Base-by-base conservation (phyloP, 2,329 filamentous ascomycete species). In the Cordyceps fumosorosea region DNA sequence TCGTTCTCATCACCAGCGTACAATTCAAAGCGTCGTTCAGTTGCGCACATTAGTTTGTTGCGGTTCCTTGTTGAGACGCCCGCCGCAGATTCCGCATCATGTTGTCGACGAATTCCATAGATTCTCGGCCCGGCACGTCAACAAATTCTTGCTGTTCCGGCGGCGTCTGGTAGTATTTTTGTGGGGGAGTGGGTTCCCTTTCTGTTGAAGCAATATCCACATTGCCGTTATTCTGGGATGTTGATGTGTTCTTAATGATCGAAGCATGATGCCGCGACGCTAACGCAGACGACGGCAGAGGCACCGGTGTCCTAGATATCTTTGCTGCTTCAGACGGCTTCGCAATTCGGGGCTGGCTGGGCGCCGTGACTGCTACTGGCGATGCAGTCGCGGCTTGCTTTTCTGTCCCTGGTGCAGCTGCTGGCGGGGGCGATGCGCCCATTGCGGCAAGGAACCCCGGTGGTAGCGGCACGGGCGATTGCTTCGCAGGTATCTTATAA, bases 51-150 rank as follows among this genome's bases (percentile, higher is more conserved):
- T 22, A 22, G 12, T 56, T 14, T 20, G 45, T 29, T 16, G 26
- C 2, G 12, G 16, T 54, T 2, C 42, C 40, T 16, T 62, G 61
- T 40, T 58, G 54, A 12, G 42, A 52, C 14, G 45, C 77, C 56
- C 77, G 74, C 48, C 77, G 76, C 16, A 84, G 71, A 65, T 83
- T 82, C 50, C 70, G 68, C 75, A 84, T 78, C 75, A 84, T 80
- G 64, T 77, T 77, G 68, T 83, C 80, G 51, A 84, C 76, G 47
- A 84, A 74, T 29, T 78, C 72, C 72, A 77, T 76, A n/a, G 77
- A 78, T 66, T 78, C 78, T 55, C 71, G 67, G 12, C 74, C 75
- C 10, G 78, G 75, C 24, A 78, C 75, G 60, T 79, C 77, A 2
- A 76, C 70, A 56, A 79, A 75, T 18, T 73, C 74, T 42, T 74